Evolutionary conservation across 2,329 filamentous ascomycete species (phyloP).

Genomic region (Aspergillus unguis): DNA sequence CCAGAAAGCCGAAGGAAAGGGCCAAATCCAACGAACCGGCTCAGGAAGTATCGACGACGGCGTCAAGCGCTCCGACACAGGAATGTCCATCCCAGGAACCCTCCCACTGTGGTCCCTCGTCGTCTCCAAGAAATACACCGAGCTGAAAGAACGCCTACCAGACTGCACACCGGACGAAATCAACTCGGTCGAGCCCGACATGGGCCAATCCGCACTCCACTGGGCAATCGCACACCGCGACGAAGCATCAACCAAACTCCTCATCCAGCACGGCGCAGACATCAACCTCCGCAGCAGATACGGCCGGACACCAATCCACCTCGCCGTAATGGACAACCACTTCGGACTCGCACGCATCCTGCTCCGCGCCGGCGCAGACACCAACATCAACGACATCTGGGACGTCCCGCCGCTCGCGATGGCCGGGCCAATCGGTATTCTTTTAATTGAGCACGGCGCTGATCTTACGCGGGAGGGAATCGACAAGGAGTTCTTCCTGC

Average conservation of each 20-base stretch:
- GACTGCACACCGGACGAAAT: not conserved
- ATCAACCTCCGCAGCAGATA: constrained; percentile 5
- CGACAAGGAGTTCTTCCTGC: not conserved
- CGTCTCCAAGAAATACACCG: not conserved
- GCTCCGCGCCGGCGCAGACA: not conserved
- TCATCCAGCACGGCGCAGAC: constrained; percentile 4
- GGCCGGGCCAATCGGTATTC: not conserved
- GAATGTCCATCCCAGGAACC: not conserved
- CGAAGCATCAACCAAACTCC: not conserved
- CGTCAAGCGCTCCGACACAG: constrained; percentile 1
- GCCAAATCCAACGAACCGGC: not conserved
- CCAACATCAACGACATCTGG: not conserved
- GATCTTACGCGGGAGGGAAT: not conserved
- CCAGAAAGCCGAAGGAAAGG: not conserved
- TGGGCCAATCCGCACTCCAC: constrained; percentile 9
- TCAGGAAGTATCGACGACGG: not conserved
- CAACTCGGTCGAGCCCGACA: constrained; percentile 7
- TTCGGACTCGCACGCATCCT: not conserved
- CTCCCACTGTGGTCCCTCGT: constrained; percentile 8
- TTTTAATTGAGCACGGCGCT: not conserved
- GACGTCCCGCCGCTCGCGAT: not conserved
- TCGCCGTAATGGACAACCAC: not conserved
- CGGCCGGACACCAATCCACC: constrained; percentile 2
- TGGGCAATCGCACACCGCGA: not conserved
- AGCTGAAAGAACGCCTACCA: not conserved